phyloP scores from a whole-genome alignment of 345 rosid genomes.

The Triadica sebifera region DNA sequence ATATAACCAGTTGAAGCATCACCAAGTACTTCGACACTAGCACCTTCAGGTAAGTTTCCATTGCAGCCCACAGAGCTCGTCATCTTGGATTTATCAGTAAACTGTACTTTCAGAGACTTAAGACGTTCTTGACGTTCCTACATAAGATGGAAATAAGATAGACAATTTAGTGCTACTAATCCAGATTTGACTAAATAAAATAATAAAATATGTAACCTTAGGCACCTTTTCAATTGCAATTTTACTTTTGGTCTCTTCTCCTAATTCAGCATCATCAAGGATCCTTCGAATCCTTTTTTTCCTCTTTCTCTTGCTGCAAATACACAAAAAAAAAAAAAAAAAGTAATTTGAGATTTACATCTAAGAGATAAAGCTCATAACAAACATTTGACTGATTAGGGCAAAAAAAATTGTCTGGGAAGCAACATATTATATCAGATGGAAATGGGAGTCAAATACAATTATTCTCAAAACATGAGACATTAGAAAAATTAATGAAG shows the following conservation, averaged over 20 bases:
- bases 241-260: slow-evolving; percentile 94
- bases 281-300: slow-evolving; percentile 92
- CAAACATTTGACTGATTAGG: not conserved
- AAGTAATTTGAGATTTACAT: slow-evolving; percentile 18
- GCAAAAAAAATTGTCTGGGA: not conserved
- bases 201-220: slow-evolving; percentile 11
- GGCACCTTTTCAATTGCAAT: slow-evolving; percentile 94
- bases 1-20: slow-evolving; percentile 77
- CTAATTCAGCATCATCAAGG: slow-evolving; percentile 95
- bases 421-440: not conserved
- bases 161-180: slow-evolving; percentile 19
- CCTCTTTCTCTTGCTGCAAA: slow-evolving; percentile 61
- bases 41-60: slow-evolving; percentile 56
- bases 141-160: slow-evolving; percentile 26
- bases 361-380: slow-evolving; percentile 17
- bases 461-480: not conserved
- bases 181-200: slow-evolving; percentile 15
- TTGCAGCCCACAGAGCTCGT: slow-evolving; percentile 40
- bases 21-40: slow-evolving; percentile 72
- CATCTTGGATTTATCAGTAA: slow-evolving; percentile 61
- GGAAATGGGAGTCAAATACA: not conserved
- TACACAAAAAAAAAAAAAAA: slow-evolving; percentile 22
- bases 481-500: not conserved
- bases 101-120: slow-evolving; percentile 72
- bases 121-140: slow-evolving; percentile 99